Conservation (phyloP, 1,284 basidiomycete species). For the Mycena sp. region DNA sequence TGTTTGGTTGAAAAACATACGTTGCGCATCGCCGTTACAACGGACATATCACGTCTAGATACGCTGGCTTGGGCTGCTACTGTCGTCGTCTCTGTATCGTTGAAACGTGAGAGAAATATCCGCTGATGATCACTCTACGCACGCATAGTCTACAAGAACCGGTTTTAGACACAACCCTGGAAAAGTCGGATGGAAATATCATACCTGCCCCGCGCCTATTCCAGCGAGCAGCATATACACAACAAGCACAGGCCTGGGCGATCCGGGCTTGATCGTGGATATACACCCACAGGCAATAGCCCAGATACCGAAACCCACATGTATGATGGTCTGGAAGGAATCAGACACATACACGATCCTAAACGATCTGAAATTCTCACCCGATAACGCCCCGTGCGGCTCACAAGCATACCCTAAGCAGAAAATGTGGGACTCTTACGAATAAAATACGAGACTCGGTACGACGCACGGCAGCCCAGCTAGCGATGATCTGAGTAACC, state of each 20-base stretch:
- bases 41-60: constrained; percentile 70
- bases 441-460: background rate
- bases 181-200: background rate
- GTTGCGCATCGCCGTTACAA: constrained; percentile 76
- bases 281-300: constrained; percentile 75
- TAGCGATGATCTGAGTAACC: constrained; percentile 67
- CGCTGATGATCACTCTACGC: background rate
- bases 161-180: background rate
- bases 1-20: constrained; percentile 45
- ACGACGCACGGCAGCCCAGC: constrained; percentile 63
- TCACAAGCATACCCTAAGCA: constrained; percentile 67
- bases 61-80: constrained; percentile 79
- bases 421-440: background rate
- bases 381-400: constrained; percentile 72
- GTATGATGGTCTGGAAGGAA: constrained; percentile 60
- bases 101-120: background rate
- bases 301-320: constrained; percentile 76
- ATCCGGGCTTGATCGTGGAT: constrained; percentile 63
- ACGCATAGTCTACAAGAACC: constrained; percentile 54
- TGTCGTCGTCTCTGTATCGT: constrained; percentile 59
- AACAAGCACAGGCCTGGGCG: constrained; percentile 63
- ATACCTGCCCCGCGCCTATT: constrained; percentile 66
- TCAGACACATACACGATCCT: background rate
- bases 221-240: constrained; percentile 77
- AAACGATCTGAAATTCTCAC: constrained; percentile 42